These are phyloP conservation scores for Mortierella sp. DNA, from an alignment of 371 early-diverging fungal genomes.

Conservation along the genomic window DNA sequence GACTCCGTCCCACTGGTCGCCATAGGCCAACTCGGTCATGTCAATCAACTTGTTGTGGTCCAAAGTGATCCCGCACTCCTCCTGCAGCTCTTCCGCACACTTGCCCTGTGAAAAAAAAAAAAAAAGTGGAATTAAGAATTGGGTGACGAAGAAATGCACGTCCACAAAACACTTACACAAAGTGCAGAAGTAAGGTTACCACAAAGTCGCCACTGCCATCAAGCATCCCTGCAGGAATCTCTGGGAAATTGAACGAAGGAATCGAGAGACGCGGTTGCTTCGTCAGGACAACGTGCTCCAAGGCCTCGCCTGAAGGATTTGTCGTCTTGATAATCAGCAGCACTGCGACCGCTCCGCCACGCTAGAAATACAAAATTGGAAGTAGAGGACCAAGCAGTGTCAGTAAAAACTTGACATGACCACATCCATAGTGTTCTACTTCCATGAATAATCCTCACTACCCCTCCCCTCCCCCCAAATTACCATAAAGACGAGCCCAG, in stretches of 20 bases:
- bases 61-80: constrained; percentile 74
- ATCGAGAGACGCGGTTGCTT: constrained; percentile 84
- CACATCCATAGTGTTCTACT: not conserved
- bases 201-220: constrained; percentile 84
- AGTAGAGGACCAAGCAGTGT: not conserved
- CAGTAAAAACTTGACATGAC: not conserved
- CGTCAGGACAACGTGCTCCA: constrained; percentile 74
- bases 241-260: constrained; percentile 70
- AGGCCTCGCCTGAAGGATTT: constrained; percentile 47
- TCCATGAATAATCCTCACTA: not conserved
- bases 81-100: constrained; percentile 59
- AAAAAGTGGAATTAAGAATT: not conserved
- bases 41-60: constrained; percentile 75
- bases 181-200: constrained; percentile 50
- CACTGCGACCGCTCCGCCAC: constrained; percentile 85
- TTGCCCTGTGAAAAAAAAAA: constrained; percentile 34
- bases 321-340: constrained; percentile 71
- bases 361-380: constrained; percentile 49
- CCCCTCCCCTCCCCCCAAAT: not conserved
- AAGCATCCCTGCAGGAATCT: constrained; percentile 92
- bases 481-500: constrained; percentile 88
- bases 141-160: not conserved
- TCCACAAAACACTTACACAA: not conserved
- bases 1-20: constrained; percentile 69
- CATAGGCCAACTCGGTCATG: constrained; percentile 71